Percentiles rank a stretch among this genome's conserved stretches.
These are phyloP conservation scores for Aspergillus felis DNA, from an alignment of 2,329 filamentous ascomycete species.

Conservation along the genomic window DNA sequence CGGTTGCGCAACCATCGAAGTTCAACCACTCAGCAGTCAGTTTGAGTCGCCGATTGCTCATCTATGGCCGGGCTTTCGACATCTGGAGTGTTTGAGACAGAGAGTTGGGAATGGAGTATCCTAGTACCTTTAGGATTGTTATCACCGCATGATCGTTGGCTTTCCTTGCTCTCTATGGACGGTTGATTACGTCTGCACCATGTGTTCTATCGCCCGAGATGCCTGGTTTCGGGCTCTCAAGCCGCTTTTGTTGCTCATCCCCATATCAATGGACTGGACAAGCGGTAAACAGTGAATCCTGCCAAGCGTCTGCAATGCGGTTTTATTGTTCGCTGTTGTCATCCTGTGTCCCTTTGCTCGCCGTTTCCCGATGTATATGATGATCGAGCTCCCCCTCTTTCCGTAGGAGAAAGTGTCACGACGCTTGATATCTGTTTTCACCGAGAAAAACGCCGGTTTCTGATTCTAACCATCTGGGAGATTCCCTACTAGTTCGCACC, in stretches of 20 bases:
- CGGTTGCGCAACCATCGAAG: slow-evolving; percentile 2
- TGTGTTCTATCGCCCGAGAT: slow-evolving; percentile 5
- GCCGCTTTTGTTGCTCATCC: background rate
- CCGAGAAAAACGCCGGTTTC: slow-evolving; percentile 15
- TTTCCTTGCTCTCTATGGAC: background rate
- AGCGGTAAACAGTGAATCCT: background rate
- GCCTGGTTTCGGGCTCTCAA: background rate
- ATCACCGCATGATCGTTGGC: slow-evolving; percentile 5
- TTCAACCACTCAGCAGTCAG: background rate
- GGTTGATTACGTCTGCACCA: background rate
- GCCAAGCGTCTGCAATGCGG: background rate
- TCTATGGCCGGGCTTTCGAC: background rate
- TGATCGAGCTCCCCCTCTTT: slow-evolving; percentile 1
- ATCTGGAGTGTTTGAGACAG: background rate
- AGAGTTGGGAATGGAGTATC: background rate
- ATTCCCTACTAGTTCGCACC: slow-evolving; percentile 8
- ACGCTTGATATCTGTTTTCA: slow-evolving; percentile 9
- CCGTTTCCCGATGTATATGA: background rate
- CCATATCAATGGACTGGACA: background rate
- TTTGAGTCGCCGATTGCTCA: background rate
- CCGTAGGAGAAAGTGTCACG: slow-evolving; percentile 1
- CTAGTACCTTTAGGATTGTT: background rate
- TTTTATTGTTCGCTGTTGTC: background rate
- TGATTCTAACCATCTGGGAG: slow-evolving; percentile 7
- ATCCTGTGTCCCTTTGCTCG: background rate